These are phyloP conservation scores for Tothia fuscella DNA, from an alignment of 2,329 filamentous ascomycete species.

Conservation along the genomic window DNA sequence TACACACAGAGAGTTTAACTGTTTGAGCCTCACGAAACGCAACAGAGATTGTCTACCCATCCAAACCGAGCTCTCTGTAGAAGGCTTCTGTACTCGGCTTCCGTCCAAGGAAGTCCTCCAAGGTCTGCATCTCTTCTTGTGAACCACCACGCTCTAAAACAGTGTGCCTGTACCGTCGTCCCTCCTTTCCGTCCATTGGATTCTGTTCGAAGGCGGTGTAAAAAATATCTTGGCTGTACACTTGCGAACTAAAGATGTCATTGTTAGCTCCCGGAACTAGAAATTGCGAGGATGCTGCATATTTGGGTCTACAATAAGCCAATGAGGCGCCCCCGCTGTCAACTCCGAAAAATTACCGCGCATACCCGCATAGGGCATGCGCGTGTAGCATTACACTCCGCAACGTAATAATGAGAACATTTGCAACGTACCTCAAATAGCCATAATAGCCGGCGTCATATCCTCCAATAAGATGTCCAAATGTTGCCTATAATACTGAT, in stretches of 20 bases:
- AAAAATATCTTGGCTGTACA: constrained; percentile 82
- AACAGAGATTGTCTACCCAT: neutral
- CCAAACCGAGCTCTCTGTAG: constrained; percentile 61
- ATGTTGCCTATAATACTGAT: too few species aligned
- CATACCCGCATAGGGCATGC: too few species aligned
- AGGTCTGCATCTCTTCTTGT: constrained; percentile 68
- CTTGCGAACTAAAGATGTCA: constrained; percentile 46
- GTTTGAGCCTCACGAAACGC: too few species aligned
- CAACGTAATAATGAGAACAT: neutral
- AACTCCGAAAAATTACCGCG: too few species aligned
- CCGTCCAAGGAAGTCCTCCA: constrained; percentile 67
- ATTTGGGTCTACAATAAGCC: too few species aligned
- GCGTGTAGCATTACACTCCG: neutral
- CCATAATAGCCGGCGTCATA: constrained; percentile 78
- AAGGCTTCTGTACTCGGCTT: constrained; percentile 69
- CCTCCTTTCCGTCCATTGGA: constrained; percentile 65
- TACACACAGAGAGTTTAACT: too few species aligned
- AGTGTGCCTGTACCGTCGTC: constrained; percentile 63
- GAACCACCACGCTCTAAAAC: constrained; percentile 68
- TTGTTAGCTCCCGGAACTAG: neutral
- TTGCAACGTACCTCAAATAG: constrained; percentile 30
- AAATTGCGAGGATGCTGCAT: too few species aligned
- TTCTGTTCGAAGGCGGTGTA: constrained; percentile 64
- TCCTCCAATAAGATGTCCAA: constrained; percentile 71
- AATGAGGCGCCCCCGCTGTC: too few species aligned